Percentiles rank a stretch among this genome's conserved stretches.
Evolutionary conservation across 306 rosid genomes (phyloP).

Genomic region (Myrica gale): DNA sequence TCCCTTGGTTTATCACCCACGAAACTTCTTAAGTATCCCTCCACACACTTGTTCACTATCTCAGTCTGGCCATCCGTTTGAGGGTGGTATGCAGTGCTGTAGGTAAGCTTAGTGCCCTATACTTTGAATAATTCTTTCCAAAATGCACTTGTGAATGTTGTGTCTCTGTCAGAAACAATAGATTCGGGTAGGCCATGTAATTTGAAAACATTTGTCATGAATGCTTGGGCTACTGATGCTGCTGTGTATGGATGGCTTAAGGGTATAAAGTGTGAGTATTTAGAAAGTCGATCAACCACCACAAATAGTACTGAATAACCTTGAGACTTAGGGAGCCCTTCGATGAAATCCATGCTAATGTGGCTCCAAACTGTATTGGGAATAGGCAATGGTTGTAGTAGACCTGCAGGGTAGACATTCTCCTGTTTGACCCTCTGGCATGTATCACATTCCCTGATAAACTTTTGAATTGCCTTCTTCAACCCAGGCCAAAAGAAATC

Average conservation of each 20-base stretch:
- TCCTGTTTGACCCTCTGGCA: neutral
- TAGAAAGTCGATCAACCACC: neutral
- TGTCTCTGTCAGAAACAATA: neutral
- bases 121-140: neutral
- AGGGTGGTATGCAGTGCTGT: neutral
- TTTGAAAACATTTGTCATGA: neutral
- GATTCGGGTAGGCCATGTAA: neutral
- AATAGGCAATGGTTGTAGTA: neutral
- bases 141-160: neutral
- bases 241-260: neutral
- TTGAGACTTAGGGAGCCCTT: neutral
- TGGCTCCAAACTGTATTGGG: neutral
- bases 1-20: neutral
- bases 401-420: neutral
- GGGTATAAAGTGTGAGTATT: neutral
- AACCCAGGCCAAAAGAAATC: neutral
- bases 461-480: neutral
- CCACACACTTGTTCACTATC: neutral
- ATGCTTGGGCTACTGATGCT: neutral
- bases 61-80: neutral
- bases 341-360: neutral
- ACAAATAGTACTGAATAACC: neutral
- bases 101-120: neutral
- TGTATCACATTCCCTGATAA: neutral
- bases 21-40: neutral